A percentile compares a stretch with the other conserved stretches of the same genome.
Conservation (phyloP, 495 filamentous ascomycete genomes). For the Penicillium robsamsonii region DNA sequence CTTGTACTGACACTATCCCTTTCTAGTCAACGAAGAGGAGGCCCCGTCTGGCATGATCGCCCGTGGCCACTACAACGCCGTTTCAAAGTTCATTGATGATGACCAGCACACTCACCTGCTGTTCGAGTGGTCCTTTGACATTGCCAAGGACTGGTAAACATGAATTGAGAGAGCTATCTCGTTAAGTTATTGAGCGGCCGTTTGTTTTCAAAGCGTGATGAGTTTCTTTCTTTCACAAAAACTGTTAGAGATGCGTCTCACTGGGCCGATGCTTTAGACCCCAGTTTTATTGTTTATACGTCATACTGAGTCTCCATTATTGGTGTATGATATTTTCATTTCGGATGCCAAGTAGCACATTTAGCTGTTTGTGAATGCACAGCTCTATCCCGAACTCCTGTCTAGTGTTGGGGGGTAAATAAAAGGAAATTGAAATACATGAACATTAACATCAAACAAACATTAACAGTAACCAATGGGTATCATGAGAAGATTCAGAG, state of each 20-base stretch:
- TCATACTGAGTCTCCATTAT: slow-evolving; percentile 12
- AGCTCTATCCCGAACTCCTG: slow-evolving; percentile 35
- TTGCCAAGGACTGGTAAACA: slow-evolving; percentile 81
- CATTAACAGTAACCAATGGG: slow-evolving; percentile 32
- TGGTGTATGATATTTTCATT: slow-evolving; percentile 16
- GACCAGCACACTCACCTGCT: slow-evolving; percentile 80
- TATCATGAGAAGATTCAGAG: slow-evolving; percentile 57
- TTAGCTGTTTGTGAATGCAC: slow-evolving; percentile 30
- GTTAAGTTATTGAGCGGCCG: slow-evolving; percentile 32
- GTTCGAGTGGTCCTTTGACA: slow-evolving; percentile 94
- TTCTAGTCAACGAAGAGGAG: slow-evolving; percentile 77
- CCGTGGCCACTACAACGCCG: slow-evolving; percentile 81
- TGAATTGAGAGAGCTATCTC: slow-evolving; percentile 17
- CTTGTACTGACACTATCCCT: not conserved
- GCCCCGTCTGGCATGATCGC: slow-evolving; percentile 86
- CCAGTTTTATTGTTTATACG: slow-evolving; percentile 20
- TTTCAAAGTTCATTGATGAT: slow-evolving; percentile 87
- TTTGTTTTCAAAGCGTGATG: slow-evolving; percentile 34
- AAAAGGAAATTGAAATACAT: slow-evolving; percentile 16
- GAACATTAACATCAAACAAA: slow-evolving; percentile 9
- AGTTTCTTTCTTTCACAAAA: slow-evolving; percentile 33
- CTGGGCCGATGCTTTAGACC: slow-evolving; percentile 17
- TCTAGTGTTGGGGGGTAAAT: slow-evolving; percentile 20
- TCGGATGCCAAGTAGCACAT: slow-evolving; percentile 19
- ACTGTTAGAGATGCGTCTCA: slow-evolving; percentile 21